phyloP scores from a whole-genome alignment of 1,284 basidiomycete genomes.

The Malassezia brasiliensis region DNA sequence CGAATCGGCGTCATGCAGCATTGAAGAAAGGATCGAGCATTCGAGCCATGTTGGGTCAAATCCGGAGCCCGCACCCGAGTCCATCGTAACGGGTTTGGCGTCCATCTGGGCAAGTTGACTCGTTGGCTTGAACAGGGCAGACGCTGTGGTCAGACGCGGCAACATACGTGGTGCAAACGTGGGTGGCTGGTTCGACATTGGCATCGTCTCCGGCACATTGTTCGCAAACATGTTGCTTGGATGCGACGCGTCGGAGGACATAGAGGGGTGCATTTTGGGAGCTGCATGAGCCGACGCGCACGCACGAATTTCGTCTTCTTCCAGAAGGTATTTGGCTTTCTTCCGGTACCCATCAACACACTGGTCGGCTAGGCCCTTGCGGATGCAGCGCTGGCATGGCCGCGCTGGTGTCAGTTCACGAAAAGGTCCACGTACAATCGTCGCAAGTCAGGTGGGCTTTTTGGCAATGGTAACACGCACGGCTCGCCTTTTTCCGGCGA shows the following conservation, averaged over 20 bases:
- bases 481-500: slow-evolving; percentile 65
- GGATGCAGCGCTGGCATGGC: slow-evolving; percentile 86
- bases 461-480: slow-evolving; percentile 90
- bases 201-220: slow-evolving; percentile 1
- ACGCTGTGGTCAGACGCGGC: not conserved
- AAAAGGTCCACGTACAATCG: slow-evolving; percentile 59
- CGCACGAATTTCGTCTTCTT: slow-evolving; percentile 37
- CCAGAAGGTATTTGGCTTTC: slow-evolving; percentile 77
- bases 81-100: not conserved
- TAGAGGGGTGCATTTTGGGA: not conserved
- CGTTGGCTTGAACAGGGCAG: not conserved
- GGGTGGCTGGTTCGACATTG: not conserved
- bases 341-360: slow-evolving; percentile 92
- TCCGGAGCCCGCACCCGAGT: slow-evolving; percentile 30
- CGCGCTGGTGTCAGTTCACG: slow-evolving; percentile 50
- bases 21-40: slow-evolving; percentile 81
- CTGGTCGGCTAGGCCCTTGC: slow-evolving; percentile 76
- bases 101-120: not conserved
- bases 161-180: not conserved
- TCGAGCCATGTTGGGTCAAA: slow-evolving; percentile 68
- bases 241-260: not conserved
- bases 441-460: slow-evolving; percentile 91
- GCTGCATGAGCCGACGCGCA: slow-evolving; percentile 2
- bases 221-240: not conserved
- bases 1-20: slow-evolving; percentile 53